phyloP scores from a whole-genome alignment of 352 stramenopile genomes.

The Pythium insidiosum region DNA sequence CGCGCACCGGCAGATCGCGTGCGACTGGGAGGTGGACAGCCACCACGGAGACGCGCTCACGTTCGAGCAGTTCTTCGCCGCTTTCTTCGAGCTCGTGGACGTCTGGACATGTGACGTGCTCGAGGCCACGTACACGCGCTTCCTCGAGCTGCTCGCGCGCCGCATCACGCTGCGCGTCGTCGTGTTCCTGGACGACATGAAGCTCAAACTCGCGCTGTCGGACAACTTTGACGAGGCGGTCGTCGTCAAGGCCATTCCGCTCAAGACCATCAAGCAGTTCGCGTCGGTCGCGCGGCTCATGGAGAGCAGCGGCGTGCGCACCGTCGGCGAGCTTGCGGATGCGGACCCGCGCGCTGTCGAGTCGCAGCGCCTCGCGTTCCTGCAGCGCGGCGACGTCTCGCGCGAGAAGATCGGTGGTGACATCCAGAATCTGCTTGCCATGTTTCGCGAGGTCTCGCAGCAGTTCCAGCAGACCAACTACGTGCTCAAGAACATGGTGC shows the following conservation, averaged over 20 bases:
- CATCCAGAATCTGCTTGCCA: conserved; percentile 43
- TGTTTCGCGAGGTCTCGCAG: conserved; percentile 50
- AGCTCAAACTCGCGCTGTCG: conserved; percentile 60
- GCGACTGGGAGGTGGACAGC: conserved; percentile 76
- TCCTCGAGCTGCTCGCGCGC: conserved; percentile 49
- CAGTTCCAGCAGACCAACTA: conserved; percentile 46
- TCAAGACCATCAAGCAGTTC: conserved; percentile 65
- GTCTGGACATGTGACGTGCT: conserved; percentile 77
- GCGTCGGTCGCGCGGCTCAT: conserved; percentile 47
- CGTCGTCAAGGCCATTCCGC: conserved; percentile 66
- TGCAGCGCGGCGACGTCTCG: conserved; percentile 37
- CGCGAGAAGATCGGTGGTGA: conserved; percentile 48
- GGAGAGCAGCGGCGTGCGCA: conserved; percentile 34
- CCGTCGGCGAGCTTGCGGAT: conserved; percentile 52
- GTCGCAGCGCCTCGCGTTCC: conserved; percentile 33
- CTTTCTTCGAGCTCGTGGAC: conserved; percentile 73
- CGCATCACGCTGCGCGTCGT: conserved; percentile 63
- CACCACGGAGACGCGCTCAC: conserved; percentile 38
- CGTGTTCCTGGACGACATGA: conserved; percentile 60
- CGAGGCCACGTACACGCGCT: conserved; percentile 55
- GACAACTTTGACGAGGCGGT: conserved; percentile 70
- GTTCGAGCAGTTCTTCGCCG: conserved; percentile 58
- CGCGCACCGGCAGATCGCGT: conserved; percentile 54
- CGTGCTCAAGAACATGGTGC: conserved; percentile 19
- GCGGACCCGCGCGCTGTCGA: conserved; percentile 52